These are phyloP conservation scores for Rhazya stricta DNA, from an alignment of 257 asterid species.

Conservation along the genomic window DNA sequence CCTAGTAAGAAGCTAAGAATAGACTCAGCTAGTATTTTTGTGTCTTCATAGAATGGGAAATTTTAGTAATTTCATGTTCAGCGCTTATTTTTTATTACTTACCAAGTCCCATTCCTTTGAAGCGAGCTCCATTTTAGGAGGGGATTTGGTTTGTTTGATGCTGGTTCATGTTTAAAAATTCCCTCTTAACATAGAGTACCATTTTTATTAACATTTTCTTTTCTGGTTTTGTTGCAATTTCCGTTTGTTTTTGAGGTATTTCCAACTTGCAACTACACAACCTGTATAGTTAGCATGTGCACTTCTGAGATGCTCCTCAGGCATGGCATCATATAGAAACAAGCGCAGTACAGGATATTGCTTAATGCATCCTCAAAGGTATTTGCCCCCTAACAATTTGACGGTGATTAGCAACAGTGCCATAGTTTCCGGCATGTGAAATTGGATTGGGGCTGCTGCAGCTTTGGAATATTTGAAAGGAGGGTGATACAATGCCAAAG, in stretches of 20 bases:
- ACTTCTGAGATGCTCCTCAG: background rate
- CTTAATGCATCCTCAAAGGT: background rate
- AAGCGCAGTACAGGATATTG: background rate
- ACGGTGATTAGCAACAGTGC: background rate
- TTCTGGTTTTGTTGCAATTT: background rate
- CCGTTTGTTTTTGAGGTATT: background rate
- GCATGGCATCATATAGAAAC: background rate
- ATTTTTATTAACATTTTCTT: background rate
- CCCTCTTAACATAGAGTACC: background rate
- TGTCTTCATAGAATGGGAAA: background rate
- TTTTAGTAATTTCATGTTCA: background rate
- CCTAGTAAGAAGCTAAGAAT: background rate
- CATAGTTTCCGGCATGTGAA: background rate
- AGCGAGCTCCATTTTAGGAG: background rate
- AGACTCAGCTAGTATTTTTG: background rate
- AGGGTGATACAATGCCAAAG: background rate
- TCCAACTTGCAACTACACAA: background rate
- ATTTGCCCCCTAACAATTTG: background rate
- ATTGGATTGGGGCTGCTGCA: background rate
- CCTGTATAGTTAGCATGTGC: background rate
- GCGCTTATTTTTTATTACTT: background rate
- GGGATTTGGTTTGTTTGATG: background rate
- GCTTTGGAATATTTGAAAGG: background rate
- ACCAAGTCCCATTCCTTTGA: background rate
- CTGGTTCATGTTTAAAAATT: background rate